phyloP scores from a whole-genome alignment of 495 filamentous ascomycete species.

The Saxophila tyrrhenica region DNA sequence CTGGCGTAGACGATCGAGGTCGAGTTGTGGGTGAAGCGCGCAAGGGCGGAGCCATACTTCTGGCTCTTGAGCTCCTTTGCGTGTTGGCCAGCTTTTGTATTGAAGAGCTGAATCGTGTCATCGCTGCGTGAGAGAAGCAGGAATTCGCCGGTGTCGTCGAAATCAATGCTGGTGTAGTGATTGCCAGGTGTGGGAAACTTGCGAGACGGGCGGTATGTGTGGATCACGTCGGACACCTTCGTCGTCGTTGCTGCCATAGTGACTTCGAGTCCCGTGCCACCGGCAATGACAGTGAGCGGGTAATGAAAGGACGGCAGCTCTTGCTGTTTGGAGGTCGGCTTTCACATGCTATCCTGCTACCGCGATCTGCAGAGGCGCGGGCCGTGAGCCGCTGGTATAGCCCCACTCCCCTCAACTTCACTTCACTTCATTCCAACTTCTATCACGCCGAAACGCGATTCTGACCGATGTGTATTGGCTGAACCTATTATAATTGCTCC shows the following conservation, averaged over 20 bases:
- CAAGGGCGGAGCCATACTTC: constrained; percentile 91
- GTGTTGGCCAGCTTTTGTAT: constrained; percentile 75
- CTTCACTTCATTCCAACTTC: no score
- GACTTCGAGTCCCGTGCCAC: no score
- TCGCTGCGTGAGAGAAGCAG: constrained; percentile 79
- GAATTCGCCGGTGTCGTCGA: constrained; percentile 86
- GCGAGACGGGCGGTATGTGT: constrained; percentile 24
- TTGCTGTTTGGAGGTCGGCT: no score
- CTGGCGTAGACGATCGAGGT: constrained; percentile 86
- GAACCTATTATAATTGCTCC: no score
- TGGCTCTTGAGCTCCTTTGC: constrained; percentile 76
- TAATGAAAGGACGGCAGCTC: no score
- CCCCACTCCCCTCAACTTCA: no score
- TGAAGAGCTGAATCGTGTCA: constrained; percentile 90
- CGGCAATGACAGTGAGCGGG: no score
- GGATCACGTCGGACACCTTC: constrained; percentile 29
- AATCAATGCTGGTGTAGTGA: constrained; percentile 71
- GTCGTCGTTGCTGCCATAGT: constrained; percentile 7
- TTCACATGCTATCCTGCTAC: no score
- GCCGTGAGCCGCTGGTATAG: no score
- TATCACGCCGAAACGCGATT: no score
- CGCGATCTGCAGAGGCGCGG: no score
- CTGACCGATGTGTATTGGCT: no score
- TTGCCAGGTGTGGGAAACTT: constrained; percentile 31
- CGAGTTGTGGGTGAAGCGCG: constrained; percentile 83